Base-by-base conservation (phyloP, 2,329 filamentous ascomycete species). In the Cladorrhinum sp. region DNA sequence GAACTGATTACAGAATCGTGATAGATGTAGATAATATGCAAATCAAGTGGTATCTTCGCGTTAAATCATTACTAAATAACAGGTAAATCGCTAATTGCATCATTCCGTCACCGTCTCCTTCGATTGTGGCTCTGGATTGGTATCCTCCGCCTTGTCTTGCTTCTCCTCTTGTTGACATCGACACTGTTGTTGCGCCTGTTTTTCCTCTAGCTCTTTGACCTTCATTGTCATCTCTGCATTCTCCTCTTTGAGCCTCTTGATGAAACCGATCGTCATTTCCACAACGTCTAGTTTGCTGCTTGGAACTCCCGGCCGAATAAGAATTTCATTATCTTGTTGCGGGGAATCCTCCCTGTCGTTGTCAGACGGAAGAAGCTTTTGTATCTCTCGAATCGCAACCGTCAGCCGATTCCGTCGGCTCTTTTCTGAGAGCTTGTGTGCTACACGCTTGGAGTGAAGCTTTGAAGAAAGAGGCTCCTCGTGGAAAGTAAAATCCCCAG, bases 351-450 rank as follows among this genome's bases (percentile, higher is more conserved):
- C 29, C 45, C 16, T 41, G 23, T 23, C 55, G 9, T 10, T 22
- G 5, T 59, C 50, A 1, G 64, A 51, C 1, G 67, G 66, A 2
- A 69, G 58, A 25, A 69, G 59, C 51, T 66, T 68, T 55, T 69
- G 65, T n/a, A 69, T 68, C 62, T 68, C 66, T 0, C 68, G 66
- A 51, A 69, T 69, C 7, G 68, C 68, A 16, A 64, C 55, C 1
- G 68, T 68, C 10, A 68, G 55, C 3, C 68, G 38, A 24, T 67
- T 68, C 22, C 68, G 62, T 1, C 68, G 59, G 6, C 55, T 66
- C 62, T 70, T 70, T 58, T 70, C 68, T 10, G 68, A 69, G 20
- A 69, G 57, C 52, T 68, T 68, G 62, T 69, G 68, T 4, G 67
- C 68, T 13, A 67, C 64, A 18, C 66, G 62, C 45, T 67, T 67